These are phyloP conservation scores for Solanum ahanhuiri DNA, from an alignment of 257 asterid genomes.

Conservation along the genomic window DNA sequence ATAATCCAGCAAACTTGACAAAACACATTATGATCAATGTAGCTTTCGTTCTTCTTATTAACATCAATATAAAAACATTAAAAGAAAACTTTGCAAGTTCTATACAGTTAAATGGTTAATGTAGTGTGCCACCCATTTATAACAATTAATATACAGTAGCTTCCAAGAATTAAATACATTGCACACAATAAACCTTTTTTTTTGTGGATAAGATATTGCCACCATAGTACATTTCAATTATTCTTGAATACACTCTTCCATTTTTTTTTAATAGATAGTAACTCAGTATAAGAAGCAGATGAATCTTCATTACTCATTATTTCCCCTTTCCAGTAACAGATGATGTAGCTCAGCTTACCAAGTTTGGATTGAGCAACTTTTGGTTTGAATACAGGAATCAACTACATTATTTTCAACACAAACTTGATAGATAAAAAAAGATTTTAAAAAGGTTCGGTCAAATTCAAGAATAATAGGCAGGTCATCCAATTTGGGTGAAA, in stretches of 20 bases:
- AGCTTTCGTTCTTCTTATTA: not conserved
- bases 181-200: not conserved
- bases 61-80: not conserved
- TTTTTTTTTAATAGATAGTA: not conserved
- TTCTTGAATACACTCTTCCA: not conserved
- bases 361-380: not conserved
- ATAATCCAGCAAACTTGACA: not conserved
- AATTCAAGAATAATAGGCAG: no score
- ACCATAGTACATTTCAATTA: not conserved
- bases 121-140: no score
- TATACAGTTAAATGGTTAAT: no score
- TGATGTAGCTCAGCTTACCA: not conserved
- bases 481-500: not conserved
- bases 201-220: not conserved
- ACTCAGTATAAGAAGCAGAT: not conserved
- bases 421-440: not conserved
- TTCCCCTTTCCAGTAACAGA: not conserved
- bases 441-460: no score
- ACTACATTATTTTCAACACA: not conserved
- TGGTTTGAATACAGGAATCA: not conserved
- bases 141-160: not conserved
- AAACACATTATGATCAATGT: not conserved
- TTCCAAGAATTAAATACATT: not conserved
- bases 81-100: not conserved
- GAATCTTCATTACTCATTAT: not conserved